Evolutionary conservation across 163 green algal species (phyloP), one percentile per base, ranked within the genome.

Genomic region (Picocystis sp.): DNA sequence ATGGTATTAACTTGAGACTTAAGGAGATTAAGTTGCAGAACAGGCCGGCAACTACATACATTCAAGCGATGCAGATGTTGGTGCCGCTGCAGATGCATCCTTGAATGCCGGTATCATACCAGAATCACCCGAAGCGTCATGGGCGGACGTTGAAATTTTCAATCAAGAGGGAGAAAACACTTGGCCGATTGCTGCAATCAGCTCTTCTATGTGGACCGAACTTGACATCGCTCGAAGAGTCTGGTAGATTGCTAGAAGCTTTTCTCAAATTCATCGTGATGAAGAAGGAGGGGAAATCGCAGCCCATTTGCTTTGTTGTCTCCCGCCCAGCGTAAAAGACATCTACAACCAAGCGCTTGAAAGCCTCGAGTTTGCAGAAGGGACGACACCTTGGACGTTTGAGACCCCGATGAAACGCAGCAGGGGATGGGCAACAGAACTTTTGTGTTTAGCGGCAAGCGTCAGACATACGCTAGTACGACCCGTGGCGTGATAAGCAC

Each of bases 1-100:
- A 64, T 49, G 62, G 62, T 8, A 47, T 55, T 22, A 44, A 15
- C 3, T n/a, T 42, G 2, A 48, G 43, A 22, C 45, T 64, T 3
- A 25, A n/a, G 3, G 62, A 69, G 42, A 53, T 69, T 33, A 13
- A 55, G 44, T 19, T 69, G n/a, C 2, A 57, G 43, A 64, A 64
- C 55, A 57, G 41, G 50, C 57, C 25, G 62, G 62, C 24, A 45
- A 57, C 22, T 61, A 34, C 29, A 14, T 69, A 23, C 52, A 45
- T 10, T 52, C 42, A n/a, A 57, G 54, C 22, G 47, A 63, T 38
- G 61, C 61, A n/a, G 34, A 64, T 53, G 56, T 69, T 19, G n/a
- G 21, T 11, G 45, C 15, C 12, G 55, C 49, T 19, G 60, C 53
- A 3, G 45, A 38, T 21, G 19, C 25, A 34, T 41, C 57, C 15